Conservation (phyloP, 2,329 filamentous ascomycete genomes). For the Epichloe baconii region DNA sequence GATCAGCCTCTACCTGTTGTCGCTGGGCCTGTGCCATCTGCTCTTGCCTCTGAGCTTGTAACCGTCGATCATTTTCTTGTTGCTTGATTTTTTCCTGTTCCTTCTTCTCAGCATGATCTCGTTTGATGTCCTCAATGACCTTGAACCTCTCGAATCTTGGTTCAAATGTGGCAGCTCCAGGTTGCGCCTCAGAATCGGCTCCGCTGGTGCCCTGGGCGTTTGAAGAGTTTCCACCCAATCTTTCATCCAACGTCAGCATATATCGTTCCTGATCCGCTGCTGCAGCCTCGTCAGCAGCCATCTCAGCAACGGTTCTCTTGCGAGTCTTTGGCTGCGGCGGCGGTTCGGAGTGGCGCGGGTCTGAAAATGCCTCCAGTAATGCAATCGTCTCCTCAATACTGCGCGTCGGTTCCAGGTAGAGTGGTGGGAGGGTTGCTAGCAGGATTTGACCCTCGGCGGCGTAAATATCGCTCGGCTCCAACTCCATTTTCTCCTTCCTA, state of each 20-base stretch:
- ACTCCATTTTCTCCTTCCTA: slow-evolving; percentile 59
- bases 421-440: slow-evolving; percentile 56
- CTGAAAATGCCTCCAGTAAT: slow-evolving; percentile 57
- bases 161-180: slow-evolving; percentile 62
- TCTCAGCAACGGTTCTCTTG: slow-evolving; percentile 87
- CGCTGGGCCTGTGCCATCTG: slow-evolving; percentile 32
- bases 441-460: slow-evolving; percentile 67
- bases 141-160: slow-evolving; percentile 86
- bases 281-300: slow-evolving; percentile 87
- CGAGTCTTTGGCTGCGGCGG: slow-evolving; percentile 77
- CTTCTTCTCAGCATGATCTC: slow-evolving; percentile 62
- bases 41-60: slow-evolving; percentile 32
- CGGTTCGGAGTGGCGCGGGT: slow-evolving; percentile 63
- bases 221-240: slow-evolving; percentile 49
- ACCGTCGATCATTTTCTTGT: slow-evolving; percentile 42
- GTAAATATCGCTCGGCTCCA: slow-evolving; percentile 61
- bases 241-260: slow-evolving; percentile 86
- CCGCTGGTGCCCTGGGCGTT: slow-evolving; percentile 43
- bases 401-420: slow-evolving; percentile 66
- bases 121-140: slow-evolving; percentile 72
- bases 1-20: slow-evolving; percentile 31
- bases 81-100: slow-evolving; percentile 63
- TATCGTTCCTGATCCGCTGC: slow-evolving; percentile 82
- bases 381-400: slow-evolving; percentile 55
- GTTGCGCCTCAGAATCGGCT: slow-evolving; percentile 60